Evolutionary conservation across 257 asterid species (phyloP).

Genomic region (Nicotiana attenuata): DNA sequence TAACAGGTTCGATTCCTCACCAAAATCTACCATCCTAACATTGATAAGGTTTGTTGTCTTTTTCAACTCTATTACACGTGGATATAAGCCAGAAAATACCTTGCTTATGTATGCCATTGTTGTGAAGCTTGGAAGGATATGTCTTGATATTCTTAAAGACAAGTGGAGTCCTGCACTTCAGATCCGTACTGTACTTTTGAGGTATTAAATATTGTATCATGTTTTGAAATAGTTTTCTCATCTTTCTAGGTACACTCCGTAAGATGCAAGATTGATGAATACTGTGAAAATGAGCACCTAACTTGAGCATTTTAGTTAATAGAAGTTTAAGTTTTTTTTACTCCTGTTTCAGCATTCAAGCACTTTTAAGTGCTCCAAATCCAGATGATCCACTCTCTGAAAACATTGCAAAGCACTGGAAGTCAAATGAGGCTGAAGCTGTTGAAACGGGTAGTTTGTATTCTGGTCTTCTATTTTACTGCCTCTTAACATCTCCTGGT

Average conservation of each 20-base stretch:
- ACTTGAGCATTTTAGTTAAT: neutral
- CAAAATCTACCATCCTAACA: conserved; percentile 99
- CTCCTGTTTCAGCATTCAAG: conserved; percentile 72
- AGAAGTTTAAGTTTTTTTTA: neutral
- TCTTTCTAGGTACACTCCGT: neutral
- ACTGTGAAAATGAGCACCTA: neutral
- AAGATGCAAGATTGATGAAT: neutral
- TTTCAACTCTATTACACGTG: neutral
- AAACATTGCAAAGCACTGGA: conserved; percentile 99
- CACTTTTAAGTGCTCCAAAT: conserved; percentile 97
- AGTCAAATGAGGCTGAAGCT: conserved; percentile 92
- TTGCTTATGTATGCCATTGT: neutral
- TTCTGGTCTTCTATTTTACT: neutral
- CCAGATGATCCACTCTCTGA: conserved; percentile 99
- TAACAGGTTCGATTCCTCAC: conserved; percentile 97
- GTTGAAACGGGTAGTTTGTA: conserved; percentile 77
- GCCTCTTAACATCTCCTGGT: neutral
- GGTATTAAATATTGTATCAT: conserved; percentile 35
- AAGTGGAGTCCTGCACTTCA: conserved; percentile 99
- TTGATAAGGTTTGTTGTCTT: conserved; percentile 71
- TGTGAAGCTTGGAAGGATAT: conserved; percentile 97
- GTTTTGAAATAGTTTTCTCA: conserved; percentile 3
- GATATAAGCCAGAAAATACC: neutral
- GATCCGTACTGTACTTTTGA: conserved; percentile 94
- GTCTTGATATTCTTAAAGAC: conserved; percentile 97